Percentiles rank a stretch among this genome's conserved stretches.
These are phyloP conservation scores for Meyerozyma guilliermondii DNA, from an alignment of 1,139 yeast genomes.

Conservation along the genomic window DNA sequence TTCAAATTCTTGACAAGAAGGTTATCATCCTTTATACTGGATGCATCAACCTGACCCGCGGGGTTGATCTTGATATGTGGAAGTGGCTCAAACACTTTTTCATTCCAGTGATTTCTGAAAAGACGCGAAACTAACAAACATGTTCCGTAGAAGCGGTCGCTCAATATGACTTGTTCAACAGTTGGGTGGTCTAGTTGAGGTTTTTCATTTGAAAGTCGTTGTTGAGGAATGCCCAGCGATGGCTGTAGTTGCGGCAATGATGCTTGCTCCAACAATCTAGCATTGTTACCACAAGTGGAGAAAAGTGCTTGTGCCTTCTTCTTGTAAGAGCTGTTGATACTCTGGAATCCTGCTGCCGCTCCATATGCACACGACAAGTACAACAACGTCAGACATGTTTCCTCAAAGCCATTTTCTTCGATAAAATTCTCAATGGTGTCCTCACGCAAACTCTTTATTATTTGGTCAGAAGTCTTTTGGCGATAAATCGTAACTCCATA, in stretches of 20 bases:
- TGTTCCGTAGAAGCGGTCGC: slow-evolving; percentile 92
- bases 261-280: slow-evolving; percentile 34
- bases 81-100: slow-evolving; percentile 54
- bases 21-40: slow-evolving; percentile 44
- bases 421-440: slow-evolving; percentile 47
- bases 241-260: slow-evolving; percentile 6
- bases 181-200: slow-evolving; percentile 22
- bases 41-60: slow-evolving; percentile 27
- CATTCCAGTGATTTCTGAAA: slow-evolving; percentile 74
- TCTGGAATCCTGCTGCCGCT: slow-evolving; percentile 18
- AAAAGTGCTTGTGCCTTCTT: slow-evolving; percentile 48
- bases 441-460: slow-evolving; percentile 64
- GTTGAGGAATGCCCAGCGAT: slow-evolving; percentile 46
- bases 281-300: slow-evolving; percentile 51
- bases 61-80: slow-evolving; percentile 40
- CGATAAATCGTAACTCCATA: slow-evolving; percentile 73
- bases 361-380: slow-evolving; percentile 76
- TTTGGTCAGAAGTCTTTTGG: slow-evolving; percentile 74
- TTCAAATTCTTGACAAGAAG: slow-evolving; percentile 41
- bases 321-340: slow-evolving; percentile 45
- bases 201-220: slow-evolving; percentile 82
- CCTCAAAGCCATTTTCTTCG: slow-evolving; percentile 52
- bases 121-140: slow-evolving; percentile 74
- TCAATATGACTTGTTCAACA: slow-evolving; percentile 73
- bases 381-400: slow-evolving; percentile 83